These are phyloP conservation scores for Lichtheimia corymbifera DNA, from an alignment of 371 early-diverging fungal genomes.

Conservation along the genomic window DNA sequence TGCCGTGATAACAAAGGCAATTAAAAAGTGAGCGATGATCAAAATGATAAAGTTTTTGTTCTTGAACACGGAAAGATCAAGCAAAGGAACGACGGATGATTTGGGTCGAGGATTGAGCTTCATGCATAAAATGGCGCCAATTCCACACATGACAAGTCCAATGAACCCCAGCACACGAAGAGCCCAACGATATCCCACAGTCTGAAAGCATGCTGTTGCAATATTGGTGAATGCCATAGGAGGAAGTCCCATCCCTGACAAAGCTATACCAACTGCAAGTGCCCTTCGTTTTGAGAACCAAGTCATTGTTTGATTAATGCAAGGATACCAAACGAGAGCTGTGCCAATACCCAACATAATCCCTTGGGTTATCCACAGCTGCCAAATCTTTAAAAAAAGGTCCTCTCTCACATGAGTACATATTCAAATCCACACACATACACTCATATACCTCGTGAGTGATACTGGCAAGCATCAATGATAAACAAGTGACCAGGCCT, in stretches of 20 bases:
- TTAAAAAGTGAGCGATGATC: slow-evolving; percentile 30
- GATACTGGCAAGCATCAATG: slow-evolving; percentile 30
- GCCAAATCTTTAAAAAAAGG: slow-evolving; percentile 17
- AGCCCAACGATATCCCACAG: slow-evolving; percentile 64
- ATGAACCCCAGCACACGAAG: slow-evolving; percentile 54
- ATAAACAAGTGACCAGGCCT: slow-evolving; percentile 48
- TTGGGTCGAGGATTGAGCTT: slow-evolving; percentile 18
- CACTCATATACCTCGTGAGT: slow-evolving; percentile 8
- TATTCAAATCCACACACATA: too few species aligned
- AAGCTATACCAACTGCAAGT: slow-evolving; percentile 19
- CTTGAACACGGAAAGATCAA: slow-evolving; percentile 31
- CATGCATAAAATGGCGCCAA: slow-evolving; percentile 7
- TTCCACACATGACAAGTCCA: slow-evolving; percentile 27
- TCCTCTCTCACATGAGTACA: too few species aligned
- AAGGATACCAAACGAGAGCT: slow-evolving; percentile 9
- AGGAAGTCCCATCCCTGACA: slow-evolving; percentile 70
- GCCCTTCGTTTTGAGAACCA: slow-evolving; percentile 19
- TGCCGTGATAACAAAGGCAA: slow-evolving; percentile 43
- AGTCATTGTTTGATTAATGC: slow-evolving; percentile 4
- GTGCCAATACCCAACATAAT: slow-evolving; percentile 21
- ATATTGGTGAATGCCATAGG: slow-evolving; percentile 63
- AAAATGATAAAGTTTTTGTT: slow-evolving; percentile 24
- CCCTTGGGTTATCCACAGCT: slow-evolving; percentile 26
- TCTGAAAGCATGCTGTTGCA: slow-evolving; percentile 47
- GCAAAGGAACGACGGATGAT: slow-evolving; percentile 23